These are phyloP conservation scores for Nematodospora valgi DNA, from an alignment of 805 yeast species.

Conservation along the genomic window DNA sequence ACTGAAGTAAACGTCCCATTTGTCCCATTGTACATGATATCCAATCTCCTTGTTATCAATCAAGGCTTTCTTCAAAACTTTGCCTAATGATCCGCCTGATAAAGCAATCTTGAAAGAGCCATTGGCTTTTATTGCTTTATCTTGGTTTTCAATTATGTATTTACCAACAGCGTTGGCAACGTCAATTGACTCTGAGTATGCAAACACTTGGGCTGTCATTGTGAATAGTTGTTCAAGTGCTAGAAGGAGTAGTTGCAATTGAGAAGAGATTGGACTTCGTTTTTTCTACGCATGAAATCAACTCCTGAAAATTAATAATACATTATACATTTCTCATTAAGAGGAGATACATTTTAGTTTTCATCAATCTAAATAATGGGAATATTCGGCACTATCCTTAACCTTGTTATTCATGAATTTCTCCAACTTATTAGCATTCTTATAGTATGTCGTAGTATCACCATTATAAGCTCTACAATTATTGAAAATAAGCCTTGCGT, in stretches of 20 bases:
- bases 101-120: slow-evolving; percentile 69
- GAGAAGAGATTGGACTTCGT: no score
- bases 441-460: slow-evolving; percentile 91
- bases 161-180: slow-evolving; percentile 68
- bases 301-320: not conserved
- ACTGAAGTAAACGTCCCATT: slow-evolving; percentile 81
- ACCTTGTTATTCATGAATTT: slow-evolving; percentile 80
- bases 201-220: slow-evolving; percentile 39
- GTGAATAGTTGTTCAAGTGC: no score
- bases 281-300: no score
- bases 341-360: slow-evolving; percentile 2
- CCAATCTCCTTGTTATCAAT: slow-evolving; percentile 51
- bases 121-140: slow-evolving; percentile 48
- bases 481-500: slow-evolving; percentile 78
- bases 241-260: no score
- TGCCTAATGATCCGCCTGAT: slow-evolving; percentile 88
- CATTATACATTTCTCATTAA: not conserved
- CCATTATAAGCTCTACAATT: slow-evolving; percentile 92
- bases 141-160: slow-evolving; percentile 59
- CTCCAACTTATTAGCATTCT: slow-evolving; percentile 91
- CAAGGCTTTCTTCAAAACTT: slow-evolving; percentile 64
- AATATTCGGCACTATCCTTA: slow-evolving; percentile 88
- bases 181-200: slow-evolving; percentile 51
- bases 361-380: slow-evolving; percentile 61
- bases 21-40: slow-evolving; percentile 54